Evolutionary conservation across 441 rosid species (phyloP), one percentile per base, ranked within the genome.

Genomic region (Metrosideros polymorpha): DNA sequence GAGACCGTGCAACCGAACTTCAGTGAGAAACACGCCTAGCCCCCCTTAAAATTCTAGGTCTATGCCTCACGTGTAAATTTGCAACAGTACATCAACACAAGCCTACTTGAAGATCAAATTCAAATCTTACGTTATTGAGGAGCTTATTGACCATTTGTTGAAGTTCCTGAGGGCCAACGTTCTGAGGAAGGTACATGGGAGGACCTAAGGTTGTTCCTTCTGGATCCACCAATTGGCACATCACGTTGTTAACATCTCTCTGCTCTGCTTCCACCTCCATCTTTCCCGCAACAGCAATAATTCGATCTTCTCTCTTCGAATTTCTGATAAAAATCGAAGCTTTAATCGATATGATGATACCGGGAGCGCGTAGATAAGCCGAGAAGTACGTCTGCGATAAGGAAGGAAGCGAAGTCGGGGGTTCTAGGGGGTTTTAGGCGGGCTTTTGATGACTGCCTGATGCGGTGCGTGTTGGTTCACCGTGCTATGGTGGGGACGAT

Each of bases 161-260:
- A 88, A 96, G 99, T 89, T 96, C 99, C 35, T 89, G 92, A n/a
- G 99, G 99, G 63, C 96, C 96, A 17, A 94, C 94, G 85, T 89
- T 94, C 86, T 96, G 99, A 10, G 99, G 99, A 53, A 98, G 93
- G 91, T 93, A 97, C 92, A 95, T 90, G 47, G 98, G 90, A 87
- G 96, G 92, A 47, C 98, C 99, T 17, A 96, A 86, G 4, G 92
- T 85, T 45, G 86, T 89, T 85, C 99, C 99, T 87, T 96, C 99
- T 8, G 96, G 94, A 91, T 96, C 99, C 45, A 94, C 90, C 87
- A 98, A 91, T 43, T 94, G 93, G 90, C 99, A 95, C 96, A 97
- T 93, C 61, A 98, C 98, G 53, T 91, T 93, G 89, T 92, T 95
- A 53, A 89, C 84, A 66, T 87, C 75, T 83, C 82, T 66, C 53